Conservation (phyloP, 2,329 filamentous ascomycete genomes). For the Chrysosporium queenslandicum region DNA sequence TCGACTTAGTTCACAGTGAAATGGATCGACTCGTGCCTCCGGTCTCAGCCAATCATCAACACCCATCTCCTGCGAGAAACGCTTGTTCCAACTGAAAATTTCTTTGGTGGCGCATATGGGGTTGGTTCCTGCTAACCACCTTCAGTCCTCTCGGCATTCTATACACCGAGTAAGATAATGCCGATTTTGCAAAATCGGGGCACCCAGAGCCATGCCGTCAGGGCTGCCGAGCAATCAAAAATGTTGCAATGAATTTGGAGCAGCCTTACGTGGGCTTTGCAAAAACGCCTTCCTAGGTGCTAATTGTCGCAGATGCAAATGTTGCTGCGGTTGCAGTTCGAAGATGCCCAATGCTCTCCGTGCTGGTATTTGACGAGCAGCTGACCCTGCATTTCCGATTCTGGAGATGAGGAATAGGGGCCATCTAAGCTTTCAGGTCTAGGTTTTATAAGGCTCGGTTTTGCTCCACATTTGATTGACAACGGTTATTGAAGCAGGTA, state of each 20-base stretch:
- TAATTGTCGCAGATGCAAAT: conserved; percentile 2
- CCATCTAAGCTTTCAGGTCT: conserved; percentile 14
- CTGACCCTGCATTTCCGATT: conserved; percentile 12
- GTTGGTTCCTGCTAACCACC: background rate
- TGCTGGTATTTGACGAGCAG: conserved; percentile 3
- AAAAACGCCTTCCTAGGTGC: background rate
- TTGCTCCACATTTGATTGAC: conserved; percentile 16
- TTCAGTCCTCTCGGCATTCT: background rate
- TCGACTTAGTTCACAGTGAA: background rate
- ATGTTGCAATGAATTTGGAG: conserved; percentile 1
- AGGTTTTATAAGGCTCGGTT: conserved; percentile 18
- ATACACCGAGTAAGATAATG: background rate
- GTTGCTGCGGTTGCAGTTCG: conserved; percentile 3
- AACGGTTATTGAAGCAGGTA: conserved; percentile 13
- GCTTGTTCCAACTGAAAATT: background rate
- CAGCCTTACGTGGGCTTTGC: background rate
- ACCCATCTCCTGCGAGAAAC: background rate
- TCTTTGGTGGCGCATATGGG: background rate
- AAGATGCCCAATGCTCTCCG: background rate
- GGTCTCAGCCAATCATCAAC: conserved; percentile 3
- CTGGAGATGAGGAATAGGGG: conserved; percentile 6
- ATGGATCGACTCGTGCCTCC: background rate
- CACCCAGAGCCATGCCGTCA: background rate
- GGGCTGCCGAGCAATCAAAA: background rate
- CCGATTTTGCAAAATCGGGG: background rate